Evolutionary conservation across 129 eudicot species (phyloP), one percentile per base, ranked within the genome.

Genomic region (Flaveria trinervia): DNA sequence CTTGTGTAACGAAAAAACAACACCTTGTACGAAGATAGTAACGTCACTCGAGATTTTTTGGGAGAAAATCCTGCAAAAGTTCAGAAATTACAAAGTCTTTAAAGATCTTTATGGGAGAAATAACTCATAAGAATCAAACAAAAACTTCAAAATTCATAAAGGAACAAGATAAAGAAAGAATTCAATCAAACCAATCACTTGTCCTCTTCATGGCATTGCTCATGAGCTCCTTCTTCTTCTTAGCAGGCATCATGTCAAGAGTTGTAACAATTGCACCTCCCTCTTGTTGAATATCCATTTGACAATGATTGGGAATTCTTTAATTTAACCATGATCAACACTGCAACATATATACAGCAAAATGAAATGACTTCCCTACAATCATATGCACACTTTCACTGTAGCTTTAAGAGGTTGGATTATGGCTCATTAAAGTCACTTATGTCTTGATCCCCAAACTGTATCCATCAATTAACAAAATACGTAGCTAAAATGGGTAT

Each of bases 1-100:
- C 97, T 89, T 95, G 86, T 95, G 97, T 84, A 95, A 81, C 56
- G 96, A 82, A 83, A 91, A 95, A 54, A 95, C 82, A 80, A 86
- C 75, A 52, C 88, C 94, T 71, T 75, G 94, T 49, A 80, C 90
- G 15, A 41, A 79, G 69, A 95, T 80, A 15, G 85, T 88, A 57
- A 95, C 70, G 79, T 95, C 99, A 44, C 92, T 91, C 12, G 92
- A 78, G 68, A 95, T 85, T 74, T 95, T 91, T 79, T 91, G 96
- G 36, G 99, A 95, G 71, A 82, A 86, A 46, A 95, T 89, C 99
- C 99, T 95, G 82, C 60, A 44, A 54, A 80, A 28, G 13, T 60
- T 60, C 12, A 75, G n/a, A 52, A 5, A 23, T 36, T 36, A 33
- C 39, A 20, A 73, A 45, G 12, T 41, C 14, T 73, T 80, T 1